A percentile compares a stretch with the other conserved stretches of the same genome.
Conservation (phyloP, 495 filamentous ascomycete genomes). For the Hamigera avellanea region DNA sequence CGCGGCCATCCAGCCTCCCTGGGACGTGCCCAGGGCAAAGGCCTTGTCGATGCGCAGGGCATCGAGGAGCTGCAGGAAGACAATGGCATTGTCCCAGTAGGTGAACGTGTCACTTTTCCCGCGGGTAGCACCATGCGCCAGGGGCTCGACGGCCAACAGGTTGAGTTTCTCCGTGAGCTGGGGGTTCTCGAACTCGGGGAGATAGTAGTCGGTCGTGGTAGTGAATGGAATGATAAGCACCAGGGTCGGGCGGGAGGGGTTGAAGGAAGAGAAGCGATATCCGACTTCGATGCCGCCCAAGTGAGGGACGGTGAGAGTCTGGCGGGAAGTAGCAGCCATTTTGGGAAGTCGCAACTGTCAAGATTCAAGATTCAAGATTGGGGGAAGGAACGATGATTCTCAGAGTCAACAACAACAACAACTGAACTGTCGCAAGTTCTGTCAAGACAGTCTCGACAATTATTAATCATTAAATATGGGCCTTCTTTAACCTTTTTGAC, state of each 20-base stretch:
- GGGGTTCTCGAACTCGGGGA: conserved; percentile 33
- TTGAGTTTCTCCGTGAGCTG: conserved; percentile 34
- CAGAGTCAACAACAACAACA: too few relatives aligned
- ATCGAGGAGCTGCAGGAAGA: conserved; percentile 39
- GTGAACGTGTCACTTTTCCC: conserved; percentile 34
- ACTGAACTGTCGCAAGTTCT: too few relatives aligned
- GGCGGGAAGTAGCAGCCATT: conserved; percentile 6
- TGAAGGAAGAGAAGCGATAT: conserved; percentile 36
- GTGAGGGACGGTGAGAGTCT: conserved; percentile 40
- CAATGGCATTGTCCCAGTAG: conserved; percentile 43
- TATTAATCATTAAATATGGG: too few relatives aligned
- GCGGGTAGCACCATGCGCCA: conserved; percentile 41
- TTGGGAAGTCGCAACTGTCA: too few relatives aligned
- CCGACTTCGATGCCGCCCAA: conserved; percentile 43
- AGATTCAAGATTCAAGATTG: too few relatives aligned
- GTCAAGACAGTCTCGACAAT: too few relatives aligned
- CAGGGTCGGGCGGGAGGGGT: conserved; percentile 44
- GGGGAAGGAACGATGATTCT: too few relatives aligned
- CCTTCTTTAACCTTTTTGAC: too few relatives aligned
- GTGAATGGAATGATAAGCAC: conserved; percentile 50
- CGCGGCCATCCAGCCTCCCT: conserved; percentile 52
- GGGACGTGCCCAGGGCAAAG: conserved; percentile 50
- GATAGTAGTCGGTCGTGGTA: conserved; percentile 40
- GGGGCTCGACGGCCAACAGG: conserved; percentile 43
- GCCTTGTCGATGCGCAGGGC: conserved; percentile 44